Conservation (phyloP, 2,329 filamentous ascomycete species). For the Pestalotiopsis sp. region DNA sequence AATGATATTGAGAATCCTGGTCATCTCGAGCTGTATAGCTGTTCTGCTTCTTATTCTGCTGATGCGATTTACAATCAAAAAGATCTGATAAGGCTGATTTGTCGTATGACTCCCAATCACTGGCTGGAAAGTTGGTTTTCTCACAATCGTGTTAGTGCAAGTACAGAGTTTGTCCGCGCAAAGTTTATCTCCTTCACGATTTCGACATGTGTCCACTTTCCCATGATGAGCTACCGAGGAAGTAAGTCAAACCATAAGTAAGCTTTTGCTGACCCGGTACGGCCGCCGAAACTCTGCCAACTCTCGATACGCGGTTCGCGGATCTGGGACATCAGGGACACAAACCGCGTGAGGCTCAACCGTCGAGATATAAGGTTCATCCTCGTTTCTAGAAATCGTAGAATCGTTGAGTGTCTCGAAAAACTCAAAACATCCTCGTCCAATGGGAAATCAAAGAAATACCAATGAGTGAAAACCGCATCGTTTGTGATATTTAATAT, state of each 20-base stretch:
- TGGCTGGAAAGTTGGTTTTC: neutral
- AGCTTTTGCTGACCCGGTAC: neutral
- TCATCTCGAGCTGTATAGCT: neutral
- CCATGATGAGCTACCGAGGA: neutral
- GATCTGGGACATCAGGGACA: neutral
- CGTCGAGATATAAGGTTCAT: neutral
- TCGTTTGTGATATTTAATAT: neutral
- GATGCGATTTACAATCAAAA: neutral
- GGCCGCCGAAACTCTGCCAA: neutral
- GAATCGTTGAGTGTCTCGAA: neutral
- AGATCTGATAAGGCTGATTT: neutral
- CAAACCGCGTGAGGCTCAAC: neutral
- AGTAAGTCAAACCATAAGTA: neutral
- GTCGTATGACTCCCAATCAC: neutral
- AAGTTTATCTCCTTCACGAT: neutral
- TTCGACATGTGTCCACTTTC: neutral
- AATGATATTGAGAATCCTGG: neutral
- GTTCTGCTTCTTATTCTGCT: neutral
- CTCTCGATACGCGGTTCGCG: neutral
- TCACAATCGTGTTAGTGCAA: neutral
- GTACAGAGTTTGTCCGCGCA: neutral
- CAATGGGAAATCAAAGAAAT: neutral
- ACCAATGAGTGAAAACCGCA: neutral
- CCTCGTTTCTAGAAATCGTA: neutral
- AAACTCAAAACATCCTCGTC: neutral